Base-by-base conservation (phyloP, 108 stramenopile species). In the Cyclotella choctawhatcheeana region DNA sequence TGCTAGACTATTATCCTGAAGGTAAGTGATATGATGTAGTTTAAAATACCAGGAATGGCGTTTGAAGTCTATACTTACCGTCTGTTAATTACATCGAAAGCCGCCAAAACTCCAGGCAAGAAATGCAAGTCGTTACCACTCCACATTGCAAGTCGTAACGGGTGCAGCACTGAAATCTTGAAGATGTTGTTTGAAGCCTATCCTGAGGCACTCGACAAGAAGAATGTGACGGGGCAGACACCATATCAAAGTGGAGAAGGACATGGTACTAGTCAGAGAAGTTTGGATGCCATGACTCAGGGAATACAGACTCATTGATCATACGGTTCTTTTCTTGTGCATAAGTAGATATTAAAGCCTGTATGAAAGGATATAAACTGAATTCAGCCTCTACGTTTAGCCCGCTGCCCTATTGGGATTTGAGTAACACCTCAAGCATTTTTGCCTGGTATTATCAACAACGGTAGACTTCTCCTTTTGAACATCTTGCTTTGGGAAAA, bases 111-210 rank as follows among this genome's bases (percentile, higher is more conserved):
- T 45, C 68, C 52, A 20, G 80, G 80, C 2, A 81, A 81, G 65
- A 63, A 65, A 31, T 76, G 80, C 34, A 71, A 76, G 16, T 77
- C 82, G 4, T 67, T 82, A 13, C 82, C 82, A 13, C 50, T 82
- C 0, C 82, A 82, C 51, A 68, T 82, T 21, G 82, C 82, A 7
- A 61, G 55, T 31, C 56, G 50, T 33, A 77, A 67, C 65, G 82
- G 82, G 27, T 77, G 76, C 33, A 45, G 64, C 58, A 18, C 71
- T 0, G 76, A 77, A 58, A 68, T 77, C 54, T 64, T 89, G 32
- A 82, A 85, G 48, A 82, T 87, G 79, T 53, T 86, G 17, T 76
- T 84, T 44, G 73, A 83, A 44, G 84, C 79, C 29, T 83, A 82
- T 68, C 85, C 81, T 1, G 75, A 81, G 20, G 85, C 85, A 5